Conservation (phyloP, 768 basidiomycete genomes). For the Suillus brevipes region DNA sequence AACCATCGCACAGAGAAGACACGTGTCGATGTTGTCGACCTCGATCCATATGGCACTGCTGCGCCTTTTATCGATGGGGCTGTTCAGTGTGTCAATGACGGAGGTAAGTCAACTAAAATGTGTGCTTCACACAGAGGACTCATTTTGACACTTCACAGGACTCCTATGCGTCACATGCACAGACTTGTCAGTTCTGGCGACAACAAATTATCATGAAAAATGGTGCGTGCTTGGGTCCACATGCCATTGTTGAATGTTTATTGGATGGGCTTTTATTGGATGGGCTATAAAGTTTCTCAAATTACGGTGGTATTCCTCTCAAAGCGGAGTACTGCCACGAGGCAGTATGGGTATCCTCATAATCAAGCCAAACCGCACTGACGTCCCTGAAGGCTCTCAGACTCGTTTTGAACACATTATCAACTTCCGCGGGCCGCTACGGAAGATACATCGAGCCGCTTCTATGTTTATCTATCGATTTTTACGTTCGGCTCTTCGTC, state of each 20-base stretch:
- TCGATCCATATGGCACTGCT: conserved; percentile 97
- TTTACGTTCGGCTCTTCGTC: conserved; percentile 92
- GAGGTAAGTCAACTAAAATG: conserved; percentile 52
- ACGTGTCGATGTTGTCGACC: conserved; percentile 92
- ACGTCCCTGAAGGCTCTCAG: conserved; percentile 70
- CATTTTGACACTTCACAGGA: conserved; percentile 45
- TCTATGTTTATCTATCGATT: conserved; percentile 92
- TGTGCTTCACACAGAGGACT: neutral
- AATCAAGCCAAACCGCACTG: conserved; percentile 3
- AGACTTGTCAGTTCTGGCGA: conserved; percentile 90
- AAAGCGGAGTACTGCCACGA: conserved; percentile 97
- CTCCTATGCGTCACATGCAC: conserved; percentile 96
- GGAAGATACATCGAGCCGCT: conserved; percentile 90
- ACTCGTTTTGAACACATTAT: conserved; percentile 83
- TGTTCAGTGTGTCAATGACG: conserved; percentile 84
- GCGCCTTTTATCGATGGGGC: conserved; percentile 96
- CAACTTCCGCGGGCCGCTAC: conserved; percentile 87
- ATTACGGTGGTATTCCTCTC: conserved; percentile 89
- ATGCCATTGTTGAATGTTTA: too few relatives aligned
- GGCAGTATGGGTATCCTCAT: conserved; percentile 52
- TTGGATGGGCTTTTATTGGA: too few relatives aligned
- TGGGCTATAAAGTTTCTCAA: conserved; percentile 66
- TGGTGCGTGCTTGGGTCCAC: conserved; percentile 50
- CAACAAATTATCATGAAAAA: conserved; percentile 95
- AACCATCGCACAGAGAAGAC: conserved; percentile 70